These are phyloP conservation scores for Coniochaeta sp. DNA, from an alignment of 2,329 filamentous ascomycete species.

Conservation along the genomic window DNA sequence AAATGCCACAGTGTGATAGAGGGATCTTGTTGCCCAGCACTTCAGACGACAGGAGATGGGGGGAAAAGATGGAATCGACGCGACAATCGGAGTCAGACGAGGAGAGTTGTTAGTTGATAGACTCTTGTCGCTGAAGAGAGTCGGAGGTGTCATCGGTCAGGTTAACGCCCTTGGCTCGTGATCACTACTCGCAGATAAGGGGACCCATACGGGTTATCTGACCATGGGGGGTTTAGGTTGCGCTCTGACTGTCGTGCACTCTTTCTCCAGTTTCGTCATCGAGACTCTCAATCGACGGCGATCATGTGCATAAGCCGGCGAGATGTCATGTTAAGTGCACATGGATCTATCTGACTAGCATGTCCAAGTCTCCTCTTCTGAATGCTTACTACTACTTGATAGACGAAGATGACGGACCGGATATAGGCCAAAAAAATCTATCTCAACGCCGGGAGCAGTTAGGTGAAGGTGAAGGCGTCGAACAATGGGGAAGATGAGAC, in stretches of 20 bases:
- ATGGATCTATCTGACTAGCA: no score
- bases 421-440: not conserved
- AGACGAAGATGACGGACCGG: not conserved
- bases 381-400: no score
- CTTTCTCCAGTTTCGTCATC: not conserved
- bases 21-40: not conserved
- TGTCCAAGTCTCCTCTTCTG: no score
- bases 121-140: not conserved
- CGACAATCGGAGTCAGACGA: not conserved
- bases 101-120: no score
- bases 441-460: not conserved
- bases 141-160: constrained; percentile 1
- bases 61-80: not conserved
- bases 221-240: no score
- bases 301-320: not conserved
- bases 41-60: not conserved
- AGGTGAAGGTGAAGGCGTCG: not conserved
- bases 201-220: not conserved
- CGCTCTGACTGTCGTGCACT: not conserved
- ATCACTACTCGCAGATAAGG: constrained; percentile 3
- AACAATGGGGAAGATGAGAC: not conserved
- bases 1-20: not conserved
- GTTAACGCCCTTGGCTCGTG: constrained; percentile 1
- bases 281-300: not conserved
- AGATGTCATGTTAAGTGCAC: not conserved